These are phyloP conservation scores for Solanum lignicaule DNA, from an alignment of 257 asterid genomes.

Conservation along the genomic window DNA sequence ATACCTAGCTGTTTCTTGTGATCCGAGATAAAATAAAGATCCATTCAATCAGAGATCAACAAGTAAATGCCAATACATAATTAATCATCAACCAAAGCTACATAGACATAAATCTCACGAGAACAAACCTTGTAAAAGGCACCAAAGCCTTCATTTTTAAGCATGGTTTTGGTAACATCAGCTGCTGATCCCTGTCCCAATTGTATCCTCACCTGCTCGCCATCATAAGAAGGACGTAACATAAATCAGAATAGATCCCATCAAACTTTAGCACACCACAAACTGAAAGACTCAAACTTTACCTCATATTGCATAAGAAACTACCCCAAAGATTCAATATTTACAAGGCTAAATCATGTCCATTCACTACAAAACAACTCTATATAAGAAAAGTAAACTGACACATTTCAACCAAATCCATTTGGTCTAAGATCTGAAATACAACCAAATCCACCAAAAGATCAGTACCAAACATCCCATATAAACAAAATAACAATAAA, in stretches of 20 bases:
- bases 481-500: neutral
- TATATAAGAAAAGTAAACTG: neutral
- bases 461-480: neutral
- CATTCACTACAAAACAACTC: neutral
- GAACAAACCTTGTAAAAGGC: constrained; percentile 83
- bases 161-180: constrained; percentile 62
- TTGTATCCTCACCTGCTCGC: constrained; percentile 82
- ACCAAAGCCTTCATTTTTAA: constrained; percentile 72
- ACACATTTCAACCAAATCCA: neutral
- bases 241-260: constrained; percentile 8
- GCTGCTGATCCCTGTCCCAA: constrained; percentile 95
- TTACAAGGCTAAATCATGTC: neutral
- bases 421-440: constrained; percentile 19
- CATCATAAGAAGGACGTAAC: neutral
- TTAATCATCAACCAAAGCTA: neutral
- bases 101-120: neutral
- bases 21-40: neutral
- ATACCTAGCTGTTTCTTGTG: neutral
- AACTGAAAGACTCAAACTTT: neutral
- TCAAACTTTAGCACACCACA: neutral
- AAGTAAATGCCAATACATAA: neutral
- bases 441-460: neutral
- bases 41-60: neutral
- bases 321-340: neutral
- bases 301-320: neutral